phyloP scores from a whole-genome alignment of 2,329 filamentous ascomycete species.

The Diaporthe amygdali region DNA sequence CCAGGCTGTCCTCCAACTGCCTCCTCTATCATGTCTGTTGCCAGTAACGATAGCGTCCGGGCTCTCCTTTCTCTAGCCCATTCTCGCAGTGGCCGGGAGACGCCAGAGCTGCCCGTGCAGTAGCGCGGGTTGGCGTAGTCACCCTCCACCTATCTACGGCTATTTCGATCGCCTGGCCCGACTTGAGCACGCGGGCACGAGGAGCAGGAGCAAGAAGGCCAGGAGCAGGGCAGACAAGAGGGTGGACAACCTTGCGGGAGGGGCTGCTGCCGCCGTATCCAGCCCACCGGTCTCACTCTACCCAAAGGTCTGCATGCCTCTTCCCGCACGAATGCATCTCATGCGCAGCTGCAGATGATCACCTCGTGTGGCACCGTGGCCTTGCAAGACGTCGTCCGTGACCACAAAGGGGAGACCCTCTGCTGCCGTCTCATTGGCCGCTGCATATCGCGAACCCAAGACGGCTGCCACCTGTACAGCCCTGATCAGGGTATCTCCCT shows the following conservation, averaged over 20 bases:
- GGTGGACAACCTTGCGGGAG: not conserved
- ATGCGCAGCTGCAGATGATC: slow-evolving; percentile 18
- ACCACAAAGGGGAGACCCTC: not conserved
- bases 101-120: not conserved
- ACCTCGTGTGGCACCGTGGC: slow-evolving; percentile 11
- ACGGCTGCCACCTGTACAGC: slow-evolving; percentile 1
- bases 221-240: not conserved
- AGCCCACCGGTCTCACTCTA: not conserved
- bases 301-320: not conserved
- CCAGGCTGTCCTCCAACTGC: not conserved
- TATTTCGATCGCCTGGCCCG: not conserved
- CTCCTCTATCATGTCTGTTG: not conserved
- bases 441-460: not conserved
- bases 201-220: not conserved
- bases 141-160: not conserved
- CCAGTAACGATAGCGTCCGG: not conserved
- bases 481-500: not conserved
- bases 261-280: not conserved
- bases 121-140: not conserved
- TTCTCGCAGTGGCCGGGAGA: not conserved
- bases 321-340: not conserved
- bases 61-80: not conserved
- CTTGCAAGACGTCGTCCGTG: slow-evolving; percentile 19
- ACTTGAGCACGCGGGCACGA: not conserved
- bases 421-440: not conserved